Evolutionary conservation across 768 basidiomycete genomes (phyloP), one percentile per base, ranked within the genome.

Genomic region (Lenzites betulinus): DNA sequence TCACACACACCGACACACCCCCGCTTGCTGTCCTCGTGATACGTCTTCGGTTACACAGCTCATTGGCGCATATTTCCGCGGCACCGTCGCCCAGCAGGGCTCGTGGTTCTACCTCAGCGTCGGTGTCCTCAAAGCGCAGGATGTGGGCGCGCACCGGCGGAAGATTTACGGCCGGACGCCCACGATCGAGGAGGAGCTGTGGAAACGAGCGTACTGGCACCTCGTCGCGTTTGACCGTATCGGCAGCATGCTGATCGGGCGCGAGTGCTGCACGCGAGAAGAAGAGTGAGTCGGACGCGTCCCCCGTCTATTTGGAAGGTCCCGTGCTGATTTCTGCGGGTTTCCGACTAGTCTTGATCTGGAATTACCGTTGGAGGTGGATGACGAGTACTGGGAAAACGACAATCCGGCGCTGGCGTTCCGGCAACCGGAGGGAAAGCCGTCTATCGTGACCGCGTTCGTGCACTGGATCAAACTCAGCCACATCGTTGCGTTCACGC

Each of bases 221-320:
- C 78, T 90, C 6, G 77, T 87, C 13, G 76, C 81, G 7, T 79
- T 83, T 52, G 89, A 90, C 64, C 82, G 86, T 39, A 70, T 85
- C 35, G 77, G 77, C 20, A 83, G 83, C 48, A 79, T 79, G 36
- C 70, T 71, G 26, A 70, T 87, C 39, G 89, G 89, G 16, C 76
- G 88, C 26, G 75, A 84, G 15, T 83, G 81, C 59, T 78, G 79
- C 36, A 70, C 83, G 36, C 79, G 79, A 26, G 85, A 89, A 68
- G 88, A 89, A 76, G 88, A 90, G 88, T 90, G 61, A 74, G 69
- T 60, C 18, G n/a, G 12, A 8, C 25, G 20, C 3, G 46, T 59
- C 75, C 71, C 66, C 68, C 25, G 44, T 71, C 48, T 38, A 22
- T 48, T 33, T 33, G 30, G 30, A 15, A 57, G 38, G 11, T 23